Base-by-base conservation (phyloP, 2,329 filamentous ascomycete genomes). In the Microcyclosporella mali region DNA sequence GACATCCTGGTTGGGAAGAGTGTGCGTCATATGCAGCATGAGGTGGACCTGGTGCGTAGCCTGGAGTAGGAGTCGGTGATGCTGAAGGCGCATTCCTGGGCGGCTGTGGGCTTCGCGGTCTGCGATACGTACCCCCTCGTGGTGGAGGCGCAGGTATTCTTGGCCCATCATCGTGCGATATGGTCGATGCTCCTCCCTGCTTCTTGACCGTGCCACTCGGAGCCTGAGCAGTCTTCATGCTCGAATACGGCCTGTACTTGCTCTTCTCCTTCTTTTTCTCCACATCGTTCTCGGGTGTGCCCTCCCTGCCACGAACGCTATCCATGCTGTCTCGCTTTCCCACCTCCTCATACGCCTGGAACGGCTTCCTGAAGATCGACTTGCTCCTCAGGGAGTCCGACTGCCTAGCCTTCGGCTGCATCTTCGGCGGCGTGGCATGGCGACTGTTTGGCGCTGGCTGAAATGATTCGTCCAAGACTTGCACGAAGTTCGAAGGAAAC, bases 401-500 rank as follows among this genome's bases (percentile, higher is more conserved):
- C 58, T 76, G 74, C 52, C 73, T 83, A 18, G 78, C 73, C 70
- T 73, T 46, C 10, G 69, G 66, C 70, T 74, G 46, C 68, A 71
- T 35, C 33, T 52, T 33, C 10, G 69, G 67, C 30, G 67, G 70
- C 43, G 65, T 70, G 53, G 71, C 74, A 45, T 70, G 81, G 69
- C 50, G 80, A 70, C 66, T 88, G 67, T 53, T 77, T 69, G 49
- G 70, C 47, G 70, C 65, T 12, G 92, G 92, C 44, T 86, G 82
- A 63, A 94, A 97, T 63, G 81, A 79, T 46, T 92, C 81, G 42
- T 86, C 84, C 25, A 98, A 76, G 4, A 98, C 77, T 63, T 94
- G 80, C 61, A 98, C 92, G 61, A 98, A 98, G 69, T 98, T 98
- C 59, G 89, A 95, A 1, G 92, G 92, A 60, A 98, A 98, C 15